phyloP scores from a whole-genome alignment of 148 eudicot species.

The Amaranthus palmeri region DNA sequence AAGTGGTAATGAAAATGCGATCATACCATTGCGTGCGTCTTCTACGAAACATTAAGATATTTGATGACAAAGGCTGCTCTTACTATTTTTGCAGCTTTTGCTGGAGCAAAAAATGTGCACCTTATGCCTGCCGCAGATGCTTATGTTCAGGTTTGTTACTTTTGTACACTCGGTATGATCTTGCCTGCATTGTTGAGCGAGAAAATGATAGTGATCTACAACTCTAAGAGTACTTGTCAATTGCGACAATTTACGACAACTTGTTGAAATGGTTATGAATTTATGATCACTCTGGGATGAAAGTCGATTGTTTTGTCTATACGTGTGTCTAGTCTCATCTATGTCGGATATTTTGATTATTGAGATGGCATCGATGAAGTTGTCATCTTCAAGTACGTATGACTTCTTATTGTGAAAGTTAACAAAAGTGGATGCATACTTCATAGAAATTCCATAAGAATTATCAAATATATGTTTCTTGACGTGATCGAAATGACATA shows the following conservation, averaged over 20 bases:
- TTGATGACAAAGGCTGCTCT: background rate
- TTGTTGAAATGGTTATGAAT: background rate
- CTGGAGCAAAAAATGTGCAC: conserved; percentile 67
- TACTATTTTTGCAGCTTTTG: conserved; percentile 51
- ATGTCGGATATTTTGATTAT: background rate
- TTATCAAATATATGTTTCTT: background rate
- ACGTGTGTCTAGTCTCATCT: background rate
- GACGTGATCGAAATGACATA: background rate
- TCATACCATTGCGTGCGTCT: conserved; percentile 5
- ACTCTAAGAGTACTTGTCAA: background rate
- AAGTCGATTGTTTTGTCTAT: background rate
- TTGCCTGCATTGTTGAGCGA: background rate
- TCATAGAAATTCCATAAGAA: background rate
- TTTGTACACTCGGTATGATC: background rate
- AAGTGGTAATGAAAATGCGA: conserved; percentile 46
- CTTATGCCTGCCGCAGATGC: conserved; percentile 79
- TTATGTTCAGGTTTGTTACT: conserved; percentile 67
- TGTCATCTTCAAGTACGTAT: background rate
- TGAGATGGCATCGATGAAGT: background rate
- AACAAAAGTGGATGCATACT: background rate
- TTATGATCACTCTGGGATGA: background rate
- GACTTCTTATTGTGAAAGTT: background rate
- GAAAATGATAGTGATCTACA: background rate
- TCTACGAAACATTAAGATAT: background rate
- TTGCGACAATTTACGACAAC: background rate